phyloP scores from a whole-genome alignment of 2,329 filamentous ascomycete genomes.

The Xylaria sp. region DNA sequence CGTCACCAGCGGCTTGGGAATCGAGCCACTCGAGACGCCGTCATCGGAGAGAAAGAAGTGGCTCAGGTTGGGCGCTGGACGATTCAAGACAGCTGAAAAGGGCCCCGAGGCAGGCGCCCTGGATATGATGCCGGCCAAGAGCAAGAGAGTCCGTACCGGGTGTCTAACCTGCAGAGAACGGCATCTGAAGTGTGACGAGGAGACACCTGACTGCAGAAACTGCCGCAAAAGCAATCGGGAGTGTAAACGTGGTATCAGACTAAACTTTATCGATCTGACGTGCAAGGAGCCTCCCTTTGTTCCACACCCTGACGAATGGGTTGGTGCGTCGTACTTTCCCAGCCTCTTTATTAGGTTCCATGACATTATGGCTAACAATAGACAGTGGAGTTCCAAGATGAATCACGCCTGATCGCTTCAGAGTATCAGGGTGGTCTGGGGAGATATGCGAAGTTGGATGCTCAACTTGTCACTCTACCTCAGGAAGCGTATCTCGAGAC shows the following conservation, averaged over 20 bases:
- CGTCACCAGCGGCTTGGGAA: slow-evolving; percentile 45
- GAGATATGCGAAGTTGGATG: slow-evolving; percentile 72
- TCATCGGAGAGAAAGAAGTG: slow-evolving; percentile 47
- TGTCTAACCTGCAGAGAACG: slow-evolving; percentile 90
- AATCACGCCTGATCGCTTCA: slow-evolving; percentile 88
- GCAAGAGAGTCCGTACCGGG: slow-evolving; percentile 88
- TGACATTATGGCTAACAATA: slow-evolving; percentile 29
- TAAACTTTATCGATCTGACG: slow-evolving; percentile 92
- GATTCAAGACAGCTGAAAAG: slow-evolving; percentile 37
- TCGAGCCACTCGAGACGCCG: slow-evolving; percentile 44
- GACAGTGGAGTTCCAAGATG: slow-evolving; percentile 82
- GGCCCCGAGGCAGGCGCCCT: slow-evolving; percentile 43
- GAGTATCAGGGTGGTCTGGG: slow-evolving; percentile 85
- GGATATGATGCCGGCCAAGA: slow-evolving; percentile 62
- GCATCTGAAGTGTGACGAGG: slow-evolving; percentile 92
- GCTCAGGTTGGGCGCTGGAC: slow-evolving; percentile 30
- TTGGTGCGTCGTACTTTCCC: slow-evolving; percentile 56
- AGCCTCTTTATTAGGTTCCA: not conserved
- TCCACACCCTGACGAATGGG: slow-evolving; percentile 72
- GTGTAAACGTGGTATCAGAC: slow-evolving; percentile 85
- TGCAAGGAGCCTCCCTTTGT: slow-evolving; percentile 75
- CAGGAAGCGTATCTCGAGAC: slow-evolving; percentile 46
- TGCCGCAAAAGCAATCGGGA: slow-evolving; percentile 87
- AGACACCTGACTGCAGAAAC: slow-evolving; percentile 72
- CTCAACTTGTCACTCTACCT: slow-evolving; percentile 49